These are phyloP conservation scores for Sparassis latifolia DNA, from an alignment of 1,284 basidiomycete species.

Conservation along the genomic window DNA sequence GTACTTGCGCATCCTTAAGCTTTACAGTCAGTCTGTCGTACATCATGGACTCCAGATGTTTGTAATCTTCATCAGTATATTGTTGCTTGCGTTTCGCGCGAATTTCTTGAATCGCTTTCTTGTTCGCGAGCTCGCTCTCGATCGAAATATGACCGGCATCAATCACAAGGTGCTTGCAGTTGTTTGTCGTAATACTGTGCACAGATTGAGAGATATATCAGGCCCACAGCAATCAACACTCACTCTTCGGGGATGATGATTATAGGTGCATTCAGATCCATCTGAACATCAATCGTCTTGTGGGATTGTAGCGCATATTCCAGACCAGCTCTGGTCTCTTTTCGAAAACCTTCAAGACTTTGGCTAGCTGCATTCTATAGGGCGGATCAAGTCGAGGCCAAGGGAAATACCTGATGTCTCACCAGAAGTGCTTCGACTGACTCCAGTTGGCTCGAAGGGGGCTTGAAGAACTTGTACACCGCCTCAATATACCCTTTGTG, in stretches of 20 bases:
- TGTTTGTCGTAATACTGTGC: constrained; percentile 63
- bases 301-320: constrained; percentile 92
- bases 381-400: constrained; percentile 6
- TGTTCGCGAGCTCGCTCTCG: constrained; percentile 85
- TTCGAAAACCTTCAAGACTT: constrained; percentile 91
- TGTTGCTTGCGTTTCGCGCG: constrained; percentile 82
- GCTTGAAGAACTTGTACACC: constrained; percentile 89
- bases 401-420: constrained; percentile 19
- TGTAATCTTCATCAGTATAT: constrained; percentile 89
- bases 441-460: constrained; percentile 92
- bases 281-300: constrained; percentile 92
- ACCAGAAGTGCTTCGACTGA: constrained; percentile 88
- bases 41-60: constrained; percentile 88
- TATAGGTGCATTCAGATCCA: constrained; percentile 96
- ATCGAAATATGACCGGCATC: constrained; percentile 98
- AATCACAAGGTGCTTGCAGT: constrained; percentile 85
- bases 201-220: neutral
- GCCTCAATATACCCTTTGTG: constrained; percentile 93
- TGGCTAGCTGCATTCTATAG: constrained; percentile 84
- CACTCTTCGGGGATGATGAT: constrained; percentile 96
- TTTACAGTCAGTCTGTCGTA: constrained; percentile 90
- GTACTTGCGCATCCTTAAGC: constrained; percentile 85
- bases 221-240: constrained; percentile 15
- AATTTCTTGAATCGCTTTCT: constrained; percentile 75
- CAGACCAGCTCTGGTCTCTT: constrained; percentile 92